Base-by-base conservation (phyloP, 345 rosid genomes). In the Kernera saxatilis region DNA sequence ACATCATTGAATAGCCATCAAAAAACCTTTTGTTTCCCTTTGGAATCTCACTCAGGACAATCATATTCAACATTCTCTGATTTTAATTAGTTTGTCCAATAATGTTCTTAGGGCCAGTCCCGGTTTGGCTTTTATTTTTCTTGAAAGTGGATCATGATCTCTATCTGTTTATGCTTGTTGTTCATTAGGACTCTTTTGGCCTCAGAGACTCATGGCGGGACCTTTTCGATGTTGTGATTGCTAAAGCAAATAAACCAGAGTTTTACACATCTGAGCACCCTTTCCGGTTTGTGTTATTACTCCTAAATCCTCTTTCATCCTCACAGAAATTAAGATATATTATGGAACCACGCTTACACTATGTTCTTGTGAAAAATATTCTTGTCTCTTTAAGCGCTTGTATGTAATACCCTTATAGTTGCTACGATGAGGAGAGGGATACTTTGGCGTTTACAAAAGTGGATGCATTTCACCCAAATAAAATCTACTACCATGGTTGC, bases 161-260 rank as follows among this genome's bases (percentile, higher is more conserved):
- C 8, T 35, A 13, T 22, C 4, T 29, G 39, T 13, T 19, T 48
- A 17, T 52, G 33, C 17, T 62, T 44, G 32, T 29, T 81, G 14
- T 69, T 79, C 60, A 22, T 74, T 73, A 93, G 97, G 99, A 88
- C 70, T 84, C 88, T 49, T 39, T 79, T 70, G 90, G 87, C 51
- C 70, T 62, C 67, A 62, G 53, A 76, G 95, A 83, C 53, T 93
- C 90, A 1, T 93, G 99, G 99, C 81, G 88, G 70, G 94, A 91
- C 32, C 97, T 93, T 76, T 93, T 93, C 29, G 97, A 91, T 80
- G 99, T 93, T 55, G 95, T 91, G 52, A 93, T 93, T 80, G 99
- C 95, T 29, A 85, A 93, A 84, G 97, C 99, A 25, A 89, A 89
- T 77, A 91, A 93, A 79, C 99, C 96, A 54, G 93, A 89, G 1